These are phyloP conservation scores for Lasiodiplodia theobromae DNA, from an alignment of 2,329 filamentous ascomycete species.

Conservation along the genomic window DNA sequence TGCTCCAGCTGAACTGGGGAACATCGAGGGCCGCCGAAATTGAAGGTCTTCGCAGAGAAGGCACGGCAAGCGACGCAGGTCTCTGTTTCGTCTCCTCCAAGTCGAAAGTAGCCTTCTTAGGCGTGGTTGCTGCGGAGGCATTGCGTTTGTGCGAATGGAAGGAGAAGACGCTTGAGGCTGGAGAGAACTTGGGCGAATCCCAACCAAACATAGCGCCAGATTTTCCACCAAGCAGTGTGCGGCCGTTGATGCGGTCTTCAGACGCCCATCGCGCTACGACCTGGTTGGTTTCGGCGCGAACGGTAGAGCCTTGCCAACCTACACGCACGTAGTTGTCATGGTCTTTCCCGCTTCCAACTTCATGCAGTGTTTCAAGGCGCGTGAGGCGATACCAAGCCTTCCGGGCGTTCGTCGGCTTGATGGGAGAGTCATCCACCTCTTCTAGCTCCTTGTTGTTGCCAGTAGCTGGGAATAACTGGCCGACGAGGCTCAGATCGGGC, in stretches of 20 bases:
- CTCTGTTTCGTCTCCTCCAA: conserved; percentile 26
- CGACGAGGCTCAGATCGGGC: conserved; percentile 37
- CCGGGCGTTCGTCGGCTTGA: conserved; percentile 43
- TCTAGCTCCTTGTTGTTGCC: conserved; percentile 29
- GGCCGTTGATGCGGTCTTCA: conserved; percentile 48
- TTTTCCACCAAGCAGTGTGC: conserved; percentile 36
- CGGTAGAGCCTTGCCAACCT: conserved; percentile 44
- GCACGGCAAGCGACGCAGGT: conserved; percentile 13
- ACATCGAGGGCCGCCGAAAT: conserved; percentile 4
- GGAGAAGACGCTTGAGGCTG: conserved; percentile 22
- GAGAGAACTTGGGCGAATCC: conserved; percentile 38
- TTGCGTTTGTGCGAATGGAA: conserved; percentile 22
- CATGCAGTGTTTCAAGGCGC: conserved; percentile 47
- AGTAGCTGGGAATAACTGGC: conserved; percentile 38
- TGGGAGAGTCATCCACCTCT: conserved; percentile 40
- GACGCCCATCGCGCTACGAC: conserved; percentile 45
- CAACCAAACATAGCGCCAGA: conserved; percentile 47
- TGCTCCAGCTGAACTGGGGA: conserved; percentile 24
- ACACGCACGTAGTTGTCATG: conserved; percentile 49
- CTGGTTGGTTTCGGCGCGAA: conserved; percentile 45
- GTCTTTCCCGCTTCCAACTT: conserved; percentile 44
- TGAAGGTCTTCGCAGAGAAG: not conserved
- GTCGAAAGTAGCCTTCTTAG: conserved; percentile 16
- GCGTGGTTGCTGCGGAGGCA: conserved; percentile 5
- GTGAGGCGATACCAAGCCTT: conserved; percentile 51